A percentile compares a stretch with the other conserved stretches of the same genome.
Evolutionary conservation across 2,329 filamentous ascomycete genomes (phyloP).

Genomic region (Ophiostoma fasciatum): DNA sequence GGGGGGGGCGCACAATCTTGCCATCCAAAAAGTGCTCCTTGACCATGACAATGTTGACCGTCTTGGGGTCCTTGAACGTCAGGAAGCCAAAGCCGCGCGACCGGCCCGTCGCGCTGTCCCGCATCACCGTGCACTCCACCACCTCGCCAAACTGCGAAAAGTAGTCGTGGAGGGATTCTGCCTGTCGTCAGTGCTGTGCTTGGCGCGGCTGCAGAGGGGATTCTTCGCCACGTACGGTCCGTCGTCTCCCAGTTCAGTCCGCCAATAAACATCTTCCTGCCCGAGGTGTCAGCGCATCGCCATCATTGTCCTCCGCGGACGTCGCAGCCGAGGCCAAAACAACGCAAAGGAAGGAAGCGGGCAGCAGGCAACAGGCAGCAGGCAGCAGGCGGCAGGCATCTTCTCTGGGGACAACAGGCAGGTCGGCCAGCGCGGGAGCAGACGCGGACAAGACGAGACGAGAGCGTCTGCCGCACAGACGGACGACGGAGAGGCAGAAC

Average conservation of each 20-base stretch:
- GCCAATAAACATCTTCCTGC: constrained; percentile 98
- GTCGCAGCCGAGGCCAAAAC: too few relatives aligned
- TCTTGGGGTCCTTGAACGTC: constrained; percentile 95
- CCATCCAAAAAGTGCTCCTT: constrained; percentile 97
- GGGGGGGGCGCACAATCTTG: constrained; percentile 64
- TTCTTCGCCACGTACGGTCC: constrained; percentile 10
- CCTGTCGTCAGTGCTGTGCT: neutral
- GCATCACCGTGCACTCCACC: constrained; percentile 97
- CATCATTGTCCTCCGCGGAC: too few relatives aligned
- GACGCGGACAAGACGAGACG: neutral
- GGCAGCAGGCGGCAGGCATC: too few relatives aligned
- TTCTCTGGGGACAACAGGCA: too few relatives aligned
- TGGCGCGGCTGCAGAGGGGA: too few relatives aligned
- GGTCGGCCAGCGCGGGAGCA: neutral
- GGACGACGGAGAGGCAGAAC: too few relatives aligned
- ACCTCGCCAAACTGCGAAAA: constrained; percentile 98
- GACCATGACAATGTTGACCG: constrained; percentile 98
- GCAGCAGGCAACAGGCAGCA: too few relatives aligned
- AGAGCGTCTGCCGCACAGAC: too few relatives aligned
- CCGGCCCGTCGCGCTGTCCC: constrained; percentile 82
- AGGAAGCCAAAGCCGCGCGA: constrained; percentile 95
- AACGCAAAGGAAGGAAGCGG: too few relatives aligned
- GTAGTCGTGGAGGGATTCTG: constrained; percentile 92
- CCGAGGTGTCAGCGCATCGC: neutral
- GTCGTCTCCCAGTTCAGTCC: constrained; percentile 98